Evolutionary conservation across 2,329 filamentous ascomycete genomes (phyloP).

Genomic region (Fusarium sterilihyphosum): DNA sequence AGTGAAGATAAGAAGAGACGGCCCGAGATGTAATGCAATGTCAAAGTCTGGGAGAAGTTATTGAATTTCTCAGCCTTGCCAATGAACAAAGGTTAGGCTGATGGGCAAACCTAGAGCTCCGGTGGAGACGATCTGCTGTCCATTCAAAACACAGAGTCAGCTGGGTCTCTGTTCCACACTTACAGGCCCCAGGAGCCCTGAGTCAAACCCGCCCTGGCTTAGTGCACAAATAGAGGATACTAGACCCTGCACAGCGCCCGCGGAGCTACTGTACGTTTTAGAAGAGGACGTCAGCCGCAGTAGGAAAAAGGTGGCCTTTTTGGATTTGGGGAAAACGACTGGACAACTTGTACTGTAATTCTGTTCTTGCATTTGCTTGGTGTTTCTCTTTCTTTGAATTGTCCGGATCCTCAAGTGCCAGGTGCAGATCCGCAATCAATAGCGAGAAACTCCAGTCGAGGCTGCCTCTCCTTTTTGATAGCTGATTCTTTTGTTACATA

Average conservation of each 20-base stretch:
- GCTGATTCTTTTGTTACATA: constrained; percentile 13
- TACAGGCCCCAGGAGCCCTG: neutral
- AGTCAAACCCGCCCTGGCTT: constrained; percentile 20
- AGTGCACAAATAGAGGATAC: constrained; percentile 14
- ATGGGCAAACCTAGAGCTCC: constrained; percentile 22
- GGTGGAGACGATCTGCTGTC: neutral
- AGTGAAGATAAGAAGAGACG: neutral
- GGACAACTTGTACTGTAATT: constrained; percentile 20
- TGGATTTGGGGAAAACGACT: constrained; percentile 13
- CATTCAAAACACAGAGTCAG: constrained; percentile 14
- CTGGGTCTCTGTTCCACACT: neutral
- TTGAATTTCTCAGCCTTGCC: constrained; percentile 42
- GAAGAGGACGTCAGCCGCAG: constrained; percentile 37
- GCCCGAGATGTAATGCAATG: constrained; percentile 10
- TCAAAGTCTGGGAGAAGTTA: constrained; percentile 20
- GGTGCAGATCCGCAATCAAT: constrained; percentile 26
- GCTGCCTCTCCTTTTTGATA: constrained; percentile 31
- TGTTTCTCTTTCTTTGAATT: constrained; percentile 20
- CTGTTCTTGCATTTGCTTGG: constrained; percentile 26
- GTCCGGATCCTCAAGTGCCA: constrained; percentile 27
- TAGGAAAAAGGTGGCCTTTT: constrained; percentile 40
- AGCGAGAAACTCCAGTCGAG: constrained; percentile 20
- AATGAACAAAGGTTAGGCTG: constrained; percentile 35
- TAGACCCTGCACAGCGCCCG: constrained; percentile 23
- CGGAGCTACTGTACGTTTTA: constrained; percentile 22